Conservation (phyloP, 2,329 filamentous ascomycete species). For the Epichloe gansuensis region DNA sequence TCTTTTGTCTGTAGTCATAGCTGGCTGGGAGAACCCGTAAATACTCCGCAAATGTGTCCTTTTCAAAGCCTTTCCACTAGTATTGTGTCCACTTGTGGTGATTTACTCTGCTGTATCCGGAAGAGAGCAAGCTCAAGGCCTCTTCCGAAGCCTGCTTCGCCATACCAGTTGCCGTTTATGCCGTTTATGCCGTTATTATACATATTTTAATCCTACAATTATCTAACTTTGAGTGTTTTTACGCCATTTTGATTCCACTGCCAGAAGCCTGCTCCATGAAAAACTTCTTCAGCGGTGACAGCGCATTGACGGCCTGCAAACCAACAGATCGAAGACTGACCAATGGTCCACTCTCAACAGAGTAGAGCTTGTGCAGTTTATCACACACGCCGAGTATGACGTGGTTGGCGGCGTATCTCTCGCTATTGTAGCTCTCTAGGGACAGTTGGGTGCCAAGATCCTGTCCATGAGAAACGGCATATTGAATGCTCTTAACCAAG, state of each 20-base stretch:
- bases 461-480: slow-evolving; percentile 69
- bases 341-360: slow-evolving; percentile 64
- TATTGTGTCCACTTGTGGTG: too few relatives aligned
- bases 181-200: background rate
- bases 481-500: slow-evolving; percentile 60
- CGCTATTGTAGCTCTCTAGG: slow-evolving; percentile 67
- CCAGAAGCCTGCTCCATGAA: slow-evolving; percentile 66
- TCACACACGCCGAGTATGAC: slow-evolving; percentile 69
- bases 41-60: slow-evolving; percentile 21
- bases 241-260: slow-evolving; percentile 34
- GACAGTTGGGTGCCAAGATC: slow-evolving; percentile 71
- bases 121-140: too few relatives aligned
- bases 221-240: slow-evolving; percentile 1
- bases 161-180: background rate
- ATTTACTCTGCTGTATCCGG: too few relatives aligned
- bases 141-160: too few relatives aligned
- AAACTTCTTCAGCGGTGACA: slow-evolving; percentile 67
- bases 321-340: slow-evolving; percentile 70
- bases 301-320: slow-evolving; percentile 58
- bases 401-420: slow-evolving; percentile 73
- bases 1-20: slow-evolving; percentile 26
- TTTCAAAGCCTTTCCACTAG: background rate
- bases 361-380: slow-evolving; percentile 86
- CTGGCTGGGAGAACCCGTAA: slow-evolving; percentile 23
- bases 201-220: background rate